Conservation (phyloP, 202 grass and related monocot genomes). For the Eragrostis tef region DNA sequence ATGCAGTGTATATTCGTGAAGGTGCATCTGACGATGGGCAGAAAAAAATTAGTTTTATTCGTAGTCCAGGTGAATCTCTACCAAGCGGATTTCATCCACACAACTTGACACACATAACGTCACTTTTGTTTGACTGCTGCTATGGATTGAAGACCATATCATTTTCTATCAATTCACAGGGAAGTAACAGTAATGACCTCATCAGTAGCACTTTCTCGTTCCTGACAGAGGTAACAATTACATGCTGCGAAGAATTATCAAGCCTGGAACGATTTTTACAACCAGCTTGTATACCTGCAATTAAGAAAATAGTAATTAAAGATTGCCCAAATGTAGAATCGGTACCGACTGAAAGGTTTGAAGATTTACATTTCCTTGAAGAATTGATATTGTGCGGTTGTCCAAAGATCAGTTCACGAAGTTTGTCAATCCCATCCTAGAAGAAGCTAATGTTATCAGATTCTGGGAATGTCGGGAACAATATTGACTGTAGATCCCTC, state of each 20-base stretch:
- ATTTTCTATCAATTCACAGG: too few relatives aligned
- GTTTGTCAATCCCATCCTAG: not conserved
- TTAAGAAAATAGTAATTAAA: not conserved
- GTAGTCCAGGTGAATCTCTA: constrained; percentile 14
- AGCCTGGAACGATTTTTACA: constrained; percentile 18
- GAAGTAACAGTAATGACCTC: too few relatives aligned
- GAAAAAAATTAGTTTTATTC: too few relatives aligned
- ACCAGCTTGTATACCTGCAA: not conserved
- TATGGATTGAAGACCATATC: too few relatives aligned
- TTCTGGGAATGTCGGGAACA: not conserved
- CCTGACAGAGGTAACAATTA: not conserved
- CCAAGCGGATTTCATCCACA: not conserved
- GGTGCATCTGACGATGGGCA: too few relatives aligned
- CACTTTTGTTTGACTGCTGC: too few relatives aligned
- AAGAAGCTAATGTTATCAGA: not conserved
- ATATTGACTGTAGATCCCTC: not conserved
- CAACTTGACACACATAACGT: too few relatives aligned
- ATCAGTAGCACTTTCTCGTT: not conserved
- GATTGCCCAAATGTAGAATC: not conserved
- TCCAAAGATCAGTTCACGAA: not conserved
- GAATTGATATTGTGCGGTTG: not conserved
- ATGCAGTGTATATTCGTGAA: too few relatives aligned
- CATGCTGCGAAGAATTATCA: not conserved
- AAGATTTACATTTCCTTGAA: not conserved
- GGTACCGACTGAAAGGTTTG: not conserved